Evolutionary conservation across 352 stramenopile species (phyloP).

Genomic region (Globisporangium mamillatum): DNA sequence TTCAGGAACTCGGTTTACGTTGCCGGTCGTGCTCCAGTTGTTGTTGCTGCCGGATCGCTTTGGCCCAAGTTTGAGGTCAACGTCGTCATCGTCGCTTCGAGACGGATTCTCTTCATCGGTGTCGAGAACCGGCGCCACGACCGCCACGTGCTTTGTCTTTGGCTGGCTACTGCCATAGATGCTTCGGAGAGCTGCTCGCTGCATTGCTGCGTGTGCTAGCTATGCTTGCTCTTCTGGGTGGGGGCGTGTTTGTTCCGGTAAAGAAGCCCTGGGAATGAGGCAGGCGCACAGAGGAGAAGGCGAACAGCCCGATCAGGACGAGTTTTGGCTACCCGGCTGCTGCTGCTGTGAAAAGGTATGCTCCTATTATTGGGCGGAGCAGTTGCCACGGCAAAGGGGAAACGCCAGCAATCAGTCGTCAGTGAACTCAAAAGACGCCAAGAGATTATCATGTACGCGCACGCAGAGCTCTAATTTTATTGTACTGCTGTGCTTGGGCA

Average conservation of each 20-base stretch:
- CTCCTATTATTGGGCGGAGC: slow-evolving; percentile 7
- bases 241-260: not conserved
- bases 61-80: not conserved
- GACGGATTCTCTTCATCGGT: slow-evolving; percentile 20
- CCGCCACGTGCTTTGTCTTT: slow-evolving; percentile 49
- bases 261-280: not conserved
- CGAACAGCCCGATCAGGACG: not conserved
- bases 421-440: too few species aligned
- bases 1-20: slow-evolving; percentile 11
- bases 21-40: slow-evolving; percentile 9
- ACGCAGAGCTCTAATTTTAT: not conserved
- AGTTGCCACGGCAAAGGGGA: slow-evolving; percentile 1
- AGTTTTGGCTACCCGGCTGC: too few species aligned
- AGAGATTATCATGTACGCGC: not conserved
- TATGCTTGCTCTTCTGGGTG: not conserved
- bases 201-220: slow-evolving; percentile 21
- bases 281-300: not conserved
- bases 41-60: not conserved
- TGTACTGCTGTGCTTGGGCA: not conserved
- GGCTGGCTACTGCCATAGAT: slow-evolving; percentile 33
- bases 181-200: slow-evolving; percentile 34
- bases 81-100: slow-evolving; percentile 12
- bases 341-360: not conserved
- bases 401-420: not conserved
- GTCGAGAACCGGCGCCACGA: slow-evolving; percentile 49